These are phyloP conservation scores for Fusarium continuum DNA, from an alignment of 2,329 filamentous ascomycete genomes.

Conservation along the genomic window DNA sequence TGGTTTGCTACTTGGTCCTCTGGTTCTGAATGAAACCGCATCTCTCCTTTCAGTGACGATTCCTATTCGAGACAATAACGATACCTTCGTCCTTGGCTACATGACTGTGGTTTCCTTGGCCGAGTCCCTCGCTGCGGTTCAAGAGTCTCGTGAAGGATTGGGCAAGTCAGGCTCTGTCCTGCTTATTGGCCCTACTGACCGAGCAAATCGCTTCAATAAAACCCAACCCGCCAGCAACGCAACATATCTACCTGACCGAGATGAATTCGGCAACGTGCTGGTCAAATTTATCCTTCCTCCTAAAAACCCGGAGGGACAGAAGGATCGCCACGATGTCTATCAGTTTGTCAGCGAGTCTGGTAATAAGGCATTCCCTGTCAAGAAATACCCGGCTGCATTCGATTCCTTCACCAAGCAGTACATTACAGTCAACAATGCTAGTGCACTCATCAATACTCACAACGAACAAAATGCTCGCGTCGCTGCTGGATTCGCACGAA, in stretches of 20 bases:
- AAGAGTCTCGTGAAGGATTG: slow-evolving; percentile 73
- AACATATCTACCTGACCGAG: slow-evolving; percentile 52
- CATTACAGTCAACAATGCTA: slow-evolving; percentile 69
- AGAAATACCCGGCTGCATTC: slow-evolving; percentile 69
- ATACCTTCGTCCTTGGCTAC: slow-evolving; percentile 77
- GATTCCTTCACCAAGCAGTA: slow-evolving; percentile 65
- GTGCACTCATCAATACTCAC: slow-evolving; percentile 70
- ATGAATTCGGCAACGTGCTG: slow-evolving; percentile 52
- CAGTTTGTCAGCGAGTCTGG: slow-evolving; percentile 51
- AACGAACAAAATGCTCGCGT: slow-evolving; percentile 78
- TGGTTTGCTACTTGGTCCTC: slow-evolving; percentile 79
- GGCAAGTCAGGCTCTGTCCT: slow-evolving; percentile 75
- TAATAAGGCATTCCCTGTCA: slow-evolving; percentile 66
- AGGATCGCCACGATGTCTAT: slow-evolving; percentile 57
- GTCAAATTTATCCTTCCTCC: slow-evolving; percentile 72
- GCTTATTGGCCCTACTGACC: slow-evolving; percentile 72
- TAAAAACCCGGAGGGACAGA: slow-evolving; percentile 47
- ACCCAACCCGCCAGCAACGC: slow-evolving; percentile 57
- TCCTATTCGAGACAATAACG: slow-evolving; percentile 73
- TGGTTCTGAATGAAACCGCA: slow-evolving; percentile 75
- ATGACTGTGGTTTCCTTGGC: slow-evolving; percentile 82
- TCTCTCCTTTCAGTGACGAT: slow-evolving; percentile 84
- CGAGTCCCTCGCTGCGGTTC: slow-evolving; percentile 67
- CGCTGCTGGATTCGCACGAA: slow-evolving; percentile 81
- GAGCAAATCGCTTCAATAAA: slow-evolving; percentile 70